Conservation (phyloP, 139 green algal genomes). For the Micractinium sp. region DNA sequence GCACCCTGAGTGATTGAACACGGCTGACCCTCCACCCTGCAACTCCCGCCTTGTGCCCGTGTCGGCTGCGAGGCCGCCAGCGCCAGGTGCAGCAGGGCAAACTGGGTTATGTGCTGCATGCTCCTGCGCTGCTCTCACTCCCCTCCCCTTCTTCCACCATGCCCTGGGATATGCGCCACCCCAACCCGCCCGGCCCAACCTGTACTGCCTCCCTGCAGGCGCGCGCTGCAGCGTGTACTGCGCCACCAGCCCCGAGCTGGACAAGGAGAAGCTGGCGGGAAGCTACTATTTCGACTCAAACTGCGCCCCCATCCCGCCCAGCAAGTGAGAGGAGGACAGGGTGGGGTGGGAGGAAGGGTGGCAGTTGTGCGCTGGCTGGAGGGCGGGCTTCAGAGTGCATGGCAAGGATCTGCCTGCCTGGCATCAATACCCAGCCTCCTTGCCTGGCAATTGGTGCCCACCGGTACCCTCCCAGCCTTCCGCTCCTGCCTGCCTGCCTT, state of each 20-base stretch:
- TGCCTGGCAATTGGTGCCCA: background rate
- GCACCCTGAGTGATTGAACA: background rate
- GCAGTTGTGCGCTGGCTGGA: background rate
- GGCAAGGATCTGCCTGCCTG: background rate
- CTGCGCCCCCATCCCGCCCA: slow-evolving; percentile 49
- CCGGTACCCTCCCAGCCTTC: background rate
- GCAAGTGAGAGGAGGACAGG: background rate
- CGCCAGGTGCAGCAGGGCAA: too few relatives aligned
- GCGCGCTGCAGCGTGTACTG: slow-evolving; percentile 60
- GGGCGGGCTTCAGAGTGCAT: too few relatives aligned
- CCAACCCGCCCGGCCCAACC: too few relatives aligned
- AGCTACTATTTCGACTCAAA: slow-evolving; percentile 69
- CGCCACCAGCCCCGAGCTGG: slow-evolving; percentile 54
- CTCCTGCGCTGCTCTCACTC: too few relatives aligned
- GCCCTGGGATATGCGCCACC: too few relatives aligned
- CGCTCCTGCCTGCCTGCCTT: background rate
- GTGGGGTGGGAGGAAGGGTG: background rate
- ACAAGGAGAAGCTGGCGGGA: slow-evolving; percentile 35
- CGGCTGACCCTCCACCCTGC: too few relatives aligned
- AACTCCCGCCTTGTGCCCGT: too few relatives aligned
- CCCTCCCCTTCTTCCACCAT: too few relatives aligned
- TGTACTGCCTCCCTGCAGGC: slow-evolving; percentile 35
- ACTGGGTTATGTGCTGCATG: too few relatives aligned
- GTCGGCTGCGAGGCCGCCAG: too few relatives aligned
- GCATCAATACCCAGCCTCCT: too few relatives aligned